Evolutionary conservation across 2,329 filamentous ascomycete genomes (phyloP), one percentile per base, ranked within the genome.

Genomic region (Talaromyces rugulosus): DNA sequence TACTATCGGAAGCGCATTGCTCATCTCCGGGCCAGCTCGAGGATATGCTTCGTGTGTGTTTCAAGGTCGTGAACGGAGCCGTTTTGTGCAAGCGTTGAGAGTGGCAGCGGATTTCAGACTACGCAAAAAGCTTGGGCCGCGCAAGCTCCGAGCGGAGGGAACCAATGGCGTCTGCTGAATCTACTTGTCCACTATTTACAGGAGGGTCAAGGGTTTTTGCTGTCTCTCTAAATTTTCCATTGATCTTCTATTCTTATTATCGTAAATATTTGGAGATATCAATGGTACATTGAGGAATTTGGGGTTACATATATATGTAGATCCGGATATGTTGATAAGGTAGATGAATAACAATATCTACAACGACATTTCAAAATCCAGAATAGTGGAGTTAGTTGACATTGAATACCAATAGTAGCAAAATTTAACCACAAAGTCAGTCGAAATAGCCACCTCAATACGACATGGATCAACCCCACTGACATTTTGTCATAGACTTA

Each of bases 1-100:
- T 74, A 74, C 70, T 70, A 73, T 65, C 65, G 73, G 71, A 67
- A 74, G 68, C 64, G 68, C 77, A 78, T 76, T 75, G 71, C 71
- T 79, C 77, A 79, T 79, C 68, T 72, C 73, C 61, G 53, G 28
- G 12, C 28, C 28, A 31, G 50, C 50, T 31, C 50, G 28, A 31
- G 50, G 30, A 31, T 23, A 12, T 33, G 28, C 30, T 12, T 53
- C 50, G 27, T 53, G 30, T 16, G 12, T 8, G 50, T 53, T 6
- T 53, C 27, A 23, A 53, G 5, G 5, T 31, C 14, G 14, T 53
- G 28, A 31, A 30, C 50, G 50, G 27, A 27, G 27, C 27, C 12
- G 44, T 5, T 23, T 27, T 11, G 18, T 53, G 50, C 7, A 8
- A 18, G 11, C 4, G 44, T 27, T 27, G 4, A 30, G 50, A n/a